phyloP scores from a whole-genome alignment of 495 filamentous ascomycete species.

The Penicillium canescens region DNA sequence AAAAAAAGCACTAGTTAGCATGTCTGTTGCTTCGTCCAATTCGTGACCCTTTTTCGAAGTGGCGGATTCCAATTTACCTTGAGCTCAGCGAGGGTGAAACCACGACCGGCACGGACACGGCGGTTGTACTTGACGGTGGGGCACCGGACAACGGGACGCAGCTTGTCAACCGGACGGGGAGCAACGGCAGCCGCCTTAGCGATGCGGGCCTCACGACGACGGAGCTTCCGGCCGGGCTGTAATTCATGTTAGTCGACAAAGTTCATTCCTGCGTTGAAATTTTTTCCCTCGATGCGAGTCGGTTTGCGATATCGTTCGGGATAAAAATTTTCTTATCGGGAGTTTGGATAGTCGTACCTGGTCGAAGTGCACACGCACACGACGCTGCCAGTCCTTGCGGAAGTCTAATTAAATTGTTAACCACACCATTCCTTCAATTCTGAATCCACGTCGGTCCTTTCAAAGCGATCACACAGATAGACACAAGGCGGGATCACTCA shows the following conservation, averaged over 20 bases:
- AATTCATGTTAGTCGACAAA: slow-evolving; percentile 33
- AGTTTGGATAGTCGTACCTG: slow-evolving; percentile 68
- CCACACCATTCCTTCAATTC: slow-evolving; percentile 21
- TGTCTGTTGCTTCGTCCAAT: not conserved
- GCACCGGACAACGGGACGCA: slow-evolving; percentile 93
- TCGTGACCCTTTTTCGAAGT: too few relatives aligned
- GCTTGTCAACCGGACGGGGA: slow-evolving; percentile 94
- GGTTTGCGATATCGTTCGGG: slow-evolving; percentile 19
- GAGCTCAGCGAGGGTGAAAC: slow-evolving; percentile 94
- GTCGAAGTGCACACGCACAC: slow-evolving; percentile 97
- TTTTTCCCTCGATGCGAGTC: slow-evolving; percentile 17
- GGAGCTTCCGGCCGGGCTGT: slow-evolving; percentile 92
- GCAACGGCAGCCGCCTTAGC: slow-evolving; percentile 91
- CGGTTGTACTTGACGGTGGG: slow-evolving; percentile 98
- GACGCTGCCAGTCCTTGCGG: slow-evolving; percentile 99
- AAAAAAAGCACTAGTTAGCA: slow-evolving; percentile 17
- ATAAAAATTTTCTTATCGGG: slow-evolving; percentile 16
- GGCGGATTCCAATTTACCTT: slow-evolving; percentile 66
- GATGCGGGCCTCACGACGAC: slow-evolving; percentile 84
- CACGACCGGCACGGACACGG: slow-evolving; percentile 91
- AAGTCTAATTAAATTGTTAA: slow-evolving; percentile 67
- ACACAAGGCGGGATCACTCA: slow-evolving; percentile 50
- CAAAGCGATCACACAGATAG: slow-evolving; percentile 2
- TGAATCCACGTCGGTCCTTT: slow-evolving; percentile 3
- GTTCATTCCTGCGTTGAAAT: slow-evolving; percentile 8